Conservation (phyloP, 306 rosid genomes). For the Vachellia pachyceras region DNA sequence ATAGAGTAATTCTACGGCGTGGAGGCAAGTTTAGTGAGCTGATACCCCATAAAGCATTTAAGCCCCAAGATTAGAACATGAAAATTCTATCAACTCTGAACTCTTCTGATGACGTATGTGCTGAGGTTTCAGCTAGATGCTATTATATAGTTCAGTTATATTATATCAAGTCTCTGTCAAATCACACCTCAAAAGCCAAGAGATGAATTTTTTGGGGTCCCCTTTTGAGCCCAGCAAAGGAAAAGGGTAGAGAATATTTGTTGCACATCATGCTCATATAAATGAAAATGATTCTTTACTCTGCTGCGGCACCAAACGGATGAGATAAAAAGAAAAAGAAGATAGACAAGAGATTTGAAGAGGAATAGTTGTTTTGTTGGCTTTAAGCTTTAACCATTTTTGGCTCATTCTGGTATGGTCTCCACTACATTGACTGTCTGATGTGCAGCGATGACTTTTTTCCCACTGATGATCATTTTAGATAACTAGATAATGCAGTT, state of each 20-base stretch:
- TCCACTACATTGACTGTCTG: neutral
- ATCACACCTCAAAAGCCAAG: neutral
- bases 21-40: neutral
- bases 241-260: neutral
- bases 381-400: neutral
- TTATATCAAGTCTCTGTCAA: neutral
- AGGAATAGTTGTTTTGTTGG: neutral
- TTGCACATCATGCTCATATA: neutral
- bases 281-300: neutral
- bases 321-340: neutral
- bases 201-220: neutral
- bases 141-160: neutral
- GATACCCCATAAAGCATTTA: neutral
- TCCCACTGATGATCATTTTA: no score
- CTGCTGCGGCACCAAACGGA: neutral
- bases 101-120: neutral
- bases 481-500: neutral
- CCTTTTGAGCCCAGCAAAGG: neutral
- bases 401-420: neutral
- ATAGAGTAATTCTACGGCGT: neutral
- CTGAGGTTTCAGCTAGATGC: neutral
- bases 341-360: neutral
- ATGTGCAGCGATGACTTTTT: neutral
- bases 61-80: neutral
- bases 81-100: neutral